Evolutionary conservation across 2,329 filamentous ascomycete genomes (phyloP), one percentile per base, ranked within the genome.

Genomic region (Elsinoe ampelina): DNA sequence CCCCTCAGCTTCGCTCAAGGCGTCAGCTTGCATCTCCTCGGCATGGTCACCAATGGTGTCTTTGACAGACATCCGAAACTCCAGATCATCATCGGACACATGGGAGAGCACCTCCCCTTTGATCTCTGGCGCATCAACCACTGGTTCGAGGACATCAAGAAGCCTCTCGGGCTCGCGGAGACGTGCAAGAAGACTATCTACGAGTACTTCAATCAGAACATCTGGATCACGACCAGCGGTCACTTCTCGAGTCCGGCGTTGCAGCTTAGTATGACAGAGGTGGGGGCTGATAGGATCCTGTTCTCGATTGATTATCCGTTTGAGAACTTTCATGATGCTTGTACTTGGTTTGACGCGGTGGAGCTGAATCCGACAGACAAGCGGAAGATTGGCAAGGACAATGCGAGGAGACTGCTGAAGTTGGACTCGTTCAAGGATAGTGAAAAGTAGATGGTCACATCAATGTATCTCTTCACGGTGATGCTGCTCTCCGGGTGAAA

Each of bases 1-100:
- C 80, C 81, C 0, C 72, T 82, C 5, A 77, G 73, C 56, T 83
- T 84, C 51, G 80, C 80, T 2, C 76, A 82, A 0, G 81, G 77
- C 5, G 80, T 84, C 56, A 77, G 73, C 58, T 73, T 84, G 0
- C 82, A 85, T 64, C 68, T 77, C 0, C 70, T 85, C 2, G 74
- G 75, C 0, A 73, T 78, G 70, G 71, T 77, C 1, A 77, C 73
- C 7, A 77, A 76, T 60, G 75, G 76, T 11, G 73, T 77, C 4
- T 77, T 78, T 55, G 76, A 78, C 61, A 68, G 74, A 12, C 67
- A 74, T 58, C 75, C 76, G 0, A 71, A 72, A 26, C 67, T 75
- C 3, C 70, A 78, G 61, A 62, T 78, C 38, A 73, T 78, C 55
- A 64, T 78, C 5, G 75, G 75, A 1, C 75, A 78, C 60, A 61